A percentile compares a stretch with the other conserved stretches of the same genome.
Evolutionary conservation across 306 rosid genomes (phyloP).

Genomic region (Rosa rugosa): DNA sequence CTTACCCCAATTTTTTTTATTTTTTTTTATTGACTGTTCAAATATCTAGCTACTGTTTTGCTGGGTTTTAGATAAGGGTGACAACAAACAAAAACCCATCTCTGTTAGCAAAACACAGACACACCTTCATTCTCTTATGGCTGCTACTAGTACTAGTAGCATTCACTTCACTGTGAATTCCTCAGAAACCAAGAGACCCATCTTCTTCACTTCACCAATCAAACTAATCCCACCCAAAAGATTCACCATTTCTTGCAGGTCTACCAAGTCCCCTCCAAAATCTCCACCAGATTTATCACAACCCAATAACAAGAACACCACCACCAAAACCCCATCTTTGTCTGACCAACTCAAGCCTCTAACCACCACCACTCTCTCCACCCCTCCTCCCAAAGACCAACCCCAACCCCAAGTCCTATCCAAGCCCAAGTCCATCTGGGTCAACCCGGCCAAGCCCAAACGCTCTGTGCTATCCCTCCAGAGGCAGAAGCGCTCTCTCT

Average conservation of each 20-base stretch:
- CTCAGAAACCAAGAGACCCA: conserved; percentile 46
- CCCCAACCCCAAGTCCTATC: conserved; percentile 46
- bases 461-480: conserved; percentile 65
- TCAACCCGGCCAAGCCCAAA: conserved; percentile 76
- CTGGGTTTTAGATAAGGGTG: conserved; percentile 34
- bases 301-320: conserved; percentile 19
- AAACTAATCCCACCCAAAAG: conserved; percentile 27
- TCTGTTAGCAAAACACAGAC: conserved; percentile 15
- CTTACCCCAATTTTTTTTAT: conserved; percentile 30
- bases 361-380: conserved; percentile 52
- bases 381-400: conserved; percentile 30
- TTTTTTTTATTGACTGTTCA: neutral
- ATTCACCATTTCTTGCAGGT: conserved; percentile 35
- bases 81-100: neutral
- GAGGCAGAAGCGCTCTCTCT: conserved; percentile 62
- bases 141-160: conserved; percentile 59
- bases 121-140: conserved; percentile 40
- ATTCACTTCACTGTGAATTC: conserved; percentile 43
- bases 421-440: conserved; percentile 85
- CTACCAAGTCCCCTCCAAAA: conserved; percentile 44
- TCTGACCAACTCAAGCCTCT: conserved; percentile 83
- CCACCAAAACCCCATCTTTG: conserved; percentile 43
- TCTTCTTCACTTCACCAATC: conserved; percentile 42
- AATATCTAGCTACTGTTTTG: neutral
- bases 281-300: conserved; percentile 36